Evolutionary conservation across 306 rosid genomes (phyloP).

Genomic region (Medicago lupulina): DNA sequence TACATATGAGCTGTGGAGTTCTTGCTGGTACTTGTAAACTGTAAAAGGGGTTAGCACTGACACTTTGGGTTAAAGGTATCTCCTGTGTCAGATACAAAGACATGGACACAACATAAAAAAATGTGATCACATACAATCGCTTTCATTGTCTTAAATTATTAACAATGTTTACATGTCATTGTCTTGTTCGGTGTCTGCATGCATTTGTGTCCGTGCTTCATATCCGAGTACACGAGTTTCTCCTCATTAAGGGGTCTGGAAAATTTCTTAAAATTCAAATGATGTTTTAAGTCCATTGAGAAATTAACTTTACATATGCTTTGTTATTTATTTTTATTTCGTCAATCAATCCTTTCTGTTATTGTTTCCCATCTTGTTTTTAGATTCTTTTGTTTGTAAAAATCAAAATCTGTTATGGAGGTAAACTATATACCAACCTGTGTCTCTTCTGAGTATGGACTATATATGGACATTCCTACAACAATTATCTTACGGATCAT

Average conservation of each 20-base stretch:
- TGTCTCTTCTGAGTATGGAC: conserved; percentile 23
- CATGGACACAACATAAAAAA: not conserved
- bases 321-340: not conserved
- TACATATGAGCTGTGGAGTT: not conserved
- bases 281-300: conserved; percentile 29
- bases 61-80: not conserved
- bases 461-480: conserved; percentile 6
- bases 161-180: not conserved
- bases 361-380: not conserved
- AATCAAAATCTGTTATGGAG: not conserved
- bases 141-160: not conserved
- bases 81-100: not conserved
- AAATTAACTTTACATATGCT: conserved; percentile 1
- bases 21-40: not conserved
- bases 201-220: not conserved
- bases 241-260: not conserved
- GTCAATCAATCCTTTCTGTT: not conserved
- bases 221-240: not conserved
- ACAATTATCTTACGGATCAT: conserved; percentile 7
- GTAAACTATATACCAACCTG: not conserved
- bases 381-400: conserved; percentile 11
- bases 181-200: not conserved
- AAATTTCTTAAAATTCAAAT: not conserved
- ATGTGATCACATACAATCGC: not conserved
- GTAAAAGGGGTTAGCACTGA: not conserved